Evolutionary conservation across 2,329 filamentous ascomycete genomes (phyloP), one percentile per base, ranked within the genome.

Genomic region (Pseudogymnoascus sp.): DNA sequence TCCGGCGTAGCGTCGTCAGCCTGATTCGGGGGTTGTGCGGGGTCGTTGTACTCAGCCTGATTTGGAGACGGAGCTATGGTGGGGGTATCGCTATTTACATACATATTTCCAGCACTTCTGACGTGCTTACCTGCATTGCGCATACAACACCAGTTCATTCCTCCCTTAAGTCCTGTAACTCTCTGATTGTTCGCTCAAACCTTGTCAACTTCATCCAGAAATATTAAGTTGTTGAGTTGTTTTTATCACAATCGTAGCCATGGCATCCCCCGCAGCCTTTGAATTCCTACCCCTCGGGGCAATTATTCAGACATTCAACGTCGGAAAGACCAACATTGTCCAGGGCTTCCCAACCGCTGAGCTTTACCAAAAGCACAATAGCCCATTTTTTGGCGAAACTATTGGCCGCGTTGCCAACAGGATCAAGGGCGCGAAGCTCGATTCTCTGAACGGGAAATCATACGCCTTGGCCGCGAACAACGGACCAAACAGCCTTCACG

Each of bases 391-490:
- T 73, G 93, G 95, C 67, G 93, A 93, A 75, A 97, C 91, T 51
- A 96, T 97, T 74, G 95, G 95, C 63, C 90, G 86, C 62, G 80
- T 87, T 18, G 85, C 92, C 66, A 97, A 97, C 78, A 88, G 93
- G 64, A 86, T 96, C 73, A 83, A 85, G 64, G 80, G 82, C 71
- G 91, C 87, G 26, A 81, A 84, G 68, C 86, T 97, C 73, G 77
- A 86, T 68, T 81, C 80, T 61, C 77, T 97, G 69, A 96, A 96
- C 75, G 81, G 81, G 12, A 83, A 84, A 71, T 78, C 82, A 3
- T 95, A 96, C 75, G 71, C 80, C 14, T 81, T 97, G 47, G 81
- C 83, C 6, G 83, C 83, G 65, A 97, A 96, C 77, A 85, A 97
- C 73, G 88, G 86, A 0, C 80, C 83, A 40, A 95, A 96, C 77